phyloP scores from a whole-genome alignment of 805 yeast species.

The Schizosaccharomyces cryophilus region DNA sequence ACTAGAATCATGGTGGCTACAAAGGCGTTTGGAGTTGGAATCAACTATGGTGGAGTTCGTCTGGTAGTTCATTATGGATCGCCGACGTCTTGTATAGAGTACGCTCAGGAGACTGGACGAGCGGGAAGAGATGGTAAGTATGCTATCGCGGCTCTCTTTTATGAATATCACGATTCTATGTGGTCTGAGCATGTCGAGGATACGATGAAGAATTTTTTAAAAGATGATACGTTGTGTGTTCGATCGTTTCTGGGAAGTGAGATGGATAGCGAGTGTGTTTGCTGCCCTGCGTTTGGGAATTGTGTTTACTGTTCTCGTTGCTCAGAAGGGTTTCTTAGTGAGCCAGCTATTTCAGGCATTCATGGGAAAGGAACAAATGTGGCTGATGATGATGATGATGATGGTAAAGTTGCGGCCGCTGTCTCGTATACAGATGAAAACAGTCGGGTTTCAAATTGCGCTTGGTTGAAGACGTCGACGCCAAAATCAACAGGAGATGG shows the following conservation, averaged over 20 bases:
- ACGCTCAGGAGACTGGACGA: neutral
- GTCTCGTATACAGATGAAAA: too few species aligned
- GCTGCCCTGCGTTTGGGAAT: too few species aligned
- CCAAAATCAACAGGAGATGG: too few species aligned
- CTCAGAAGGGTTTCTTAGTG: too few species aligned
- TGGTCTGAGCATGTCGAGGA: neutral
- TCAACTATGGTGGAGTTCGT: neutral
- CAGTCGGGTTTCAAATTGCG: too few species aligned
- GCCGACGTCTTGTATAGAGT: neutral
- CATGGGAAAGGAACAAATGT: too few species aligned
- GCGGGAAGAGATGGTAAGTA: neutral
- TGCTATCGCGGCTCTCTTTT: neutral
- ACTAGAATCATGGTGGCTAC: neutral
- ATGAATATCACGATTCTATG: neutral
- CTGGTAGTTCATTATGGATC: neutral
- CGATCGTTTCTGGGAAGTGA: neutral
- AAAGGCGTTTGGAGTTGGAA: neutral
- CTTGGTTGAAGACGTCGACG: too few species aligned
- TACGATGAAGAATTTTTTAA: neutral
- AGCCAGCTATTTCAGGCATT: too few species aligned
- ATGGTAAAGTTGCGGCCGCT: too few species aligned
- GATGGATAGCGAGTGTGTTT: neutral
- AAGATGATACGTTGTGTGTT: neutral
- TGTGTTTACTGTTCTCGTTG: too few species aligned
- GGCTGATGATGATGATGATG: too few species aligned